Percentiles rank a stretch among this genome's conserved stretches.
Evolutionary conservation across 352 stramenopile genomes (phyloP).

Genomic region (Peronosclerospora sorghi): DNA sequence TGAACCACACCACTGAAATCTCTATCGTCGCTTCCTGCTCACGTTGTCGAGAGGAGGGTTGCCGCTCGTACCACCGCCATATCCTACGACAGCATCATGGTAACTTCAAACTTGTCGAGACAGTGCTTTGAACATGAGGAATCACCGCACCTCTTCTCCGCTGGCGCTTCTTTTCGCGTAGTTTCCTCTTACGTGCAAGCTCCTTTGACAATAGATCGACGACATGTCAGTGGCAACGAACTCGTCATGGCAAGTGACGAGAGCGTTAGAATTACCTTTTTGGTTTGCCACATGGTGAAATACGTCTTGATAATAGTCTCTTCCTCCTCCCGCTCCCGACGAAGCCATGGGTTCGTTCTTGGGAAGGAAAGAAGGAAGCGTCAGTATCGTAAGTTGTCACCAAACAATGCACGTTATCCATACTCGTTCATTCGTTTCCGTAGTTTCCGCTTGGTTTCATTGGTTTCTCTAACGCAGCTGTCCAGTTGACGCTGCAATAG

Average conservation of each 20-base stretch:
- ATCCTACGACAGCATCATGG: background rate
- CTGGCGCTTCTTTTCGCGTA: slow-evolving; percentile 62
- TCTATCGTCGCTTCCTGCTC: no score
- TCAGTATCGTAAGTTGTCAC: background rate
- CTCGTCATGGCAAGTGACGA: background rate
- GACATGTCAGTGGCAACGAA: slow-evolving; percentile 1
- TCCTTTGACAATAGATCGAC: slow-evolving; percentile 33
- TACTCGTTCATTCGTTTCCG: slow-evolving; percentile 45
- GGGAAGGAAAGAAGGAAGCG: background rate
- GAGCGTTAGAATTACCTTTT: slow-evolving; percentile 29
- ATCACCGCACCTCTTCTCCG: slow-evolving; percentile 36
- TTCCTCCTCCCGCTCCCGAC: slow-evolving; percentile 29
- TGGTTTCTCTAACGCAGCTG: slow-evolving; percentile 31
- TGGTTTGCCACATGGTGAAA: slow-evolving; percentile 45
- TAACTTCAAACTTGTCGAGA: background rate
- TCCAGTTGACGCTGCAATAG: slow-evolving; percentile 33
- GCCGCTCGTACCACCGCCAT: no score
- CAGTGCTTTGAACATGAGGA: no score
- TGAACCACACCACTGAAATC: no score
- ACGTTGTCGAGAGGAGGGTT: no score
- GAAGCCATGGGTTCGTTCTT: slow-evolving; percentile 64
- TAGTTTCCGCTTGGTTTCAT: slow-evolving; percentile 49
- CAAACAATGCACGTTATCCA: background rate
- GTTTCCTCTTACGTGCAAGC: slow-evolving; percentile 54
- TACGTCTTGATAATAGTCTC: slow-evolving; percentile 45